phyloP scores from a whole-genome alignment of 441 rosid species.

The Brassica balearica region DNA sequence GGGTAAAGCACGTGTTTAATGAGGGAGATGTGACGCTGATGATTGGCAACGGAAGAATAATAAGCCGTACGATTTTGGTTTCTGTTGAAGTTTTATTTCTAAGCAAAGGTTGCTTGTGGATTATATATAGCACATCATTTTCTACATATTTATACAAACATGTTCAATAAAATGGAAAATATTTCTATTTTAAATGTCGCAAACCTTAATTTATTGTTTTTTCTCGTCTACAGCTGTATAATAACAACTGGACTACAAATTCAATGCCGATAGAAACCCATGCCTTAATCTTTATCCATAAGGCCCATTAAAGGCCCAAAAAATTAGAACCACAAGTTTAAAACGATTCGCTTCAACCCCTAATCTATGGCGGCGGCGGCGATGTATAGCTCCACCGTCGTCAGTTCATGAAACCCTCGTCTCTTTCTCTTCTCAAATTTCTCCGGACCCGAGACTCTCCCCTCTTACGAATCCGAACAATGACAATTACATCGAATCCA shows the following conservation, averaged over 20 bases:
- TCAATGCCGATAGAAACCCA: neutral
- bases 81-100: neutral
- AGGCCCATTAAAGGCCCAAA: conserved; percentile 34
- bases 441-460: conserved; percentile 21
- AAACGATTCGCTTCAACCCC: conserved; percentile 26
- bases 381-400: conserved; percentile 53
- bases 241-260: neutral
- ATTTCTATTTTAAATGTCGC: too few relatives aligned
- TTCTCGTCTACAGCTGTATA: too few relatives aligned
- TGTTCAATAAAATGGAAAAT: too few relatives aligned
- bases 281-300: neutral
- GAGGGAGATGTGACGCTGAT: conserved; percentile 18
- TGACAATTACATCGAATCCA: conserved; percentile 26
- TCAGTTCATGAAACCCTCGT: conserved; percentile 51
- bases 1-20: conserved; percentile 32
- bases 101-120: conserved; percentile 21
- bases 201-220: too few relatives aligned
- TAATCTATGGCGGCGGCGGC: conserved; percentile 56
- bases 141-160: too few relatives aligned
- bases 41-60: conserved; percentile 20
- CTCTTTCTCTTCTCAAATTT: conserved; percentile 14
- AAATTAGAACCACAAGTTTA: neutral
- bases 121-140: too few relatives aligned
- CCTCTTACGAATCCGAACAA: conserved; percentile 45
- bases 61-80: conserved; percentile 25